phyloP scores from a whole-genome alignment of 2,329 filamentous ascomycete genomes.

The Claviceps quebecensis region DNA sequence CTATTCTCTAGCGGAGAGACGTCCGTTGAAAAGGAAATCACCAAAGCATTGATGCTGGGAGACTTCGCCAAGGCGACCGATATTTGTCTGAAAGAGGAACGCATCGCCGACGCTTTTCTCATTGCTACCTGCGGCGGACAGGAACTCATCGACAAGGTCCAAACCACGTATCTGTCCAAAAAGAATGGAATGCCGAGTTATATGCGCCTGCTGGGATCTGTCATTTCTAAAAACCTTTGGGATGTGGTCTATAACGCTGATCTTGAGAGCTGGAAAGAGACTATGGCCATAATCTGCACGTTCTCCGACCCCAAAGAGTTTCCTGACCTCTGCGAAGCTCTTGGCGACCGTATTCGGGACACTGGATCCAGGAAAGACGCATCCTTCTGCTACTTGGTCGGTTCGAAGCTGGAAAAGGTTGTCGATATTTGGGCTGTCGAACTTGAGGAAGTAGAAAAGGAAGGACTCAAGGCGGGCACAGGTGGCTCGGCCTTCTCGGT shows the following conservation, averaged over 20 bases:
- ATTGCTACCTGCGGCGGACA: slow-evolving; percentile 95
- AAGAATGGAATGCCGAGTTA: slow-evolving; percentile 80
- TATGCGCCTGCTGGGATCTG: slow-evolving; percentile 73
- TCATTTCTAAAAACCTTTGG: slow-evolving; percentile 95
- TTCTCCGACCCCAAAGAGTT: slow-evolving; percentile 88
- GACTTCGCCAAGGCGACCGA: slow-evolving; percentile 84
- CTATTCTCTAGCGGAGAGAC: slow-evolving; percentile 77
- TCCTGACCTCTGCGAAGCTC: slow-evolving; percentile 82
- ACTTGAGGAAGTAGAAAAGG: slow-evolving; percentile 69
- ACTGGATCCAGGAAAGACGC: slow-evolving; percentile 71
- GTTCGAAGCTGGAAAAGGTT: slow-evolving; percentile 95
- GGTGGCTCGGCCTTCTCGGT: slow-evolving; percentile 80
- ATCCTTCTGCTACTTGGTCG: slow-evolving; percentile 90
- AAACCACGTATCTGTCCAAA: slow-evolving; percentile 76
- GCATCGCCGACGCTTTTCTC: slow-evolving; percentile 92
- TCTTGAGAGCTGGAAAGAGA: slow-evolving; percentile 86
- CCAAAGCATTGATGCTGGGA: slow-evolving; percentile 74
- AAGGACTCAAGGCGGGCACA: slow-evolving; percentile 52
- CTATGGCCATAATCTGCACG: slow-evolving; percentile 90
- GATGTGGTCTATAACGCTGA: slow-evolving; percentile 96
- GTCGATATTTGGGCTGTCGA: slow-evolving; percentile 88
- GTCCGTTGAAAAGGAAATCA: slow-evolving; percentile 72
- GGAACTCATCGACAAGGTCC: slow-evolving; percentile 85
- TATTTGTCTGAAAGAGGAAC: slow-evolving; percentile 74
- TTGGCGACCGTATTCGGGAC: slow-evolving; percentile 83